Evolutionary conservation across 2,329 filamentous ascomycete genomes (phyloP).

Genomic region (Sporothrix inflata): DNA sequence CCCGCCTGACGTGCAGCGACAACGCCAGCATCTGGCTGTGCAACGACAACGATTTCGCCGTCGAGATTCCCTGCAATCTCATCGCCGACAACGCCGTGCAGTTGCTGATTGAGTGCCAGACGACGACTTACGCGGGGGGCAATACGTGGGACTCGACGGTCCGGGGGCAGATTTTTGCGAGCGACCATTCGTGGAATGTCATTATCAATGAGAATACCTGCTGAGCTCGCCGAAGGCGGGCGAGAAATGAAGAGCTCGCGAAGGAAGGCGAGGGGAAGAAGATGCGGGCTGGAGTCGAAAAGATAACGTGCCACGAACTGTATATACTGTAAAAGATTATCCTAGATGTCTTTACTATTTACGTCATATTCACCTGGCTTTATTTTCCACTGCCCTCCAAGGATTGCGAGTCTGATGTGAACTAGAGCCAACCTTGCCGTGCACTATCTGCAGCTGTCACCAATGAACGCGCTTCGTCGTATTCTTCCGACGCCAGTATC

Average conservation of each 20-base stretch:
- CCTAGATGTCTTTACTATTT: no score
- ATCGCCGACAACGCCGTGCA: constrained; percentile 20
- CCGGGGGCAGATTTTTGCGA: neutral
- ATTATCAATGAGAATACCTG: constrained; percentile 13
- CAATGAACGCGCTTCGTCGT: neutral
- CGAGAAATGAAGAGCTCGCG: neutral
- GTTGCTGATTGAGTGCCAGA: constrained; percentile 20
- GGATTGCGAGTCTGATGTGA: no score
- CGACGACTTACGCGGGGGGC: neutral
- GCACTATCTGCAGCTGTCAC: neutral
- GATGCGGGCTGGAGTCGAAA: neutral
- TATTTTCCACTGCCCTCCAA: no score
- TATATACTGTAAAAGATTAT: neutral
- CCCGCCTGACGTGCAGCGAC: constrained; percentile 3
- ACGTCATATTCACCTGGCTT: no score
- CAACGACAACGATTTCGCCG: constrained; percentile 18
- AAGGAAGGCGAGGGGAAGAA: neutral
- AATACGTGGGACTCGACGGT: neutral
- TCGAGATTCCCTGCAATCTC: constrained; percentile 1
- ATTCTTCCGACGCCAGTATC: constrained; percentile 9
- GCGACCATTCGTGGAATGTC: constrained; percentile 20
- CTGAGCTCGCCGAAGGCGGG: neutral
- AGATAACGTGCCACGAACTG: neutral
- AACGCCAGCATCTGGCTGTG: constrained; percentile 23
- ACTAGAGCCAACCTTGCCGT: no score